Evolutionary conservation across 179 eudicot species (phyloP), one percentile per base, ranked within the genome.

Genomic region (Carnegiea gigantea): DNA sequence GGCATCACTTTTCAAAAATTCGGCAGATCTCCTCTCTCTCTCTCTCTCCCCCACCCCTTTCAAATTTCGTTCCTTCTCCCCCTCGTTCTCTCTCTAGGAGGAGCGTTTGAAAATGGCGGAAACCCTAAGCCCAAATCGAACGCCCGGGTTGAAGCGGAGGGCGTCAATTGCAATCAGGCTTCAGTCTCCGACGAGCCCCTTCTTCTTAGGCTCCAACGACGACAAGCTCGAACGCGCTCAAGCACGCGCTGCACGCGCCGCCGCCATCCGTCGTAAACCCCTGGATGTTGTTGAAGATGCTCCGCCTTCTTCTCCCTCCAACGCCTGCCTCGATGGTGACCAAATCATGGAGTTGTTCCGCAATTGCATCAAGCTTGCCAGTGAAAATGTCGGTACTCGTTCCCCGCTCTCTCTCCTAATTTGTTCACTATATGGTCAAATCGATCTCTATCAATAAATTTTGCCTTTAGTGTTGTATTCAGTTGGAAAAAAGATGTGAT

Each of bases 201-300:
- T 92, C 80, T 76, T 90, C 75, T 67, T 93, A 13, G 94, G 92
- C 59, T 90, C 95, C 57, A 94, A 94, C 83, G 91, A 94, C 75
- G 98, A 94, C 86, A 76, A 89, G 38, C 93, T 92, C 46, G 98
- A 94, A 84, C 95, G 98, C 73, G 98, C 93, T n/a, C 95, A 92
- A 79, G 94, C 95, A 84, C 95, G 97, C 68, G 97, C 93, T 1
- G 97, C 97, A 53, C 94, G 96, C 44, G 93, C 93, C 70, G 93
- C 95, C 26, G 92, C 93, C 6, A 75, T 87, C 33, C 95, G 97
- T 40, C 93, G 94, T 1, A 88, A 86, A 77, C 65, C 87, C 0
- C 83, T 82, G 10, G 87, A 89, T 73, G 80, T 81, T 17, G 44
- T 85, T 44, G 80, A 87, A 43, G 81, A 81, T 26, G 76, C 82